These are phyloP conservation scores for Hypoxylon trugodes DNA, from an alignment of 495 filamentous ascomycete genomes.

Conservation along the genomic window DNA sequence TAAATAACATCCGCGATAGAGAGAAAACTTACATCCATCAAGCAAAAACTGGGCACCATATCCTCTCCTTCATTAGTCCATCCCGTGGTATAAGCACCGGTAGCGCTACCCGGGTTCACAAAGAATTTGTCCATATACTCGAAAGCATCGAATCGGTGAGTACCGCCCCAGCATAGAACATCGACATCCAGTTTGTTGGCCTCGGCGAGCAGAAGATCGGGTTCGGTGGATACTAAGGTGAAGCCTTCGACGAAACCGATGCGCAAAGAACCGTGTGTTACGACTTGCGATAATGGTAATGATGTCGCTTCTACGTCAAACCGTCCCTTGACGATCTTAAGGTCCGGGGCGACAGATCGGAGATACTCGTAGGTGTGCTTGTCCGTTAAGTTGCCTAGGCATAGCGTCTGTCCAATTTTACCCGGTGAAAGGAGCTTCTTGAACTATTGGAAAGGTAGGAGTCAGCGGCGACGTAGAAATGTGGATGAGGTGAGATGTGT, in stretches of 20 bases:
- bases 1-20: neutral
- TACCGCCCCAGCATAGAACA: conserved; percentile 96
- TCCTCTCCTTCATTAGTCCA: conserved; percentile 72
- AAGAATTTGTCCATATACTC: conserved; percentile 99
- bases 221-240: conserved; percentile 91
- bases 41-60: conserved; percentile 91
- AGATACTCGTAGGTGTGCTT: conserved; percentile 95
- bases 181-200: conserved; percentile 97
- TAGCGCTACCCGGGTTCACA: conserved; percentile 95
- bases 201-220: conserved; percentile 89
- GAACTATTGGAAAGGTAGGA: conserved; percentile 71
- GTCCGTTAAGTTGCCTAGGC: conserved; percentile 96
- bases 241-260: conserved; percentile 98
- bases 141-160: conserved; percentile 96
- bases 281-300: conserved; percentile 89
- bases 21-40: conserved; percentile 90
- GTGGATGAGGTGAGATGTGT: neutral
- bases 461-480: conserved; percentile 4
- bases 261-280: conserved; percentile 89
- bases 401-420: conserved; percentile 97
- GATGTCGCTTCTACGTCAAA: conserved; percentile 93
- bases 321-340: conserved; percentile 94
- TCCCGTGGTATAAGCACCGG: conserved; percentile 77
- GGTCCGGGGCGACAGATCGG: conserved; percentile 86
- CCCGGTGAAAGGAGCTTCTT: conserved; percentile 97